Percentiles rank a stretch among this genome's conserved stretches.
These are phyloP conservation scores for Chlorella variabilis DNA, from an alignment of 163 green algal species.

Conservation along the genomic window DNA sequence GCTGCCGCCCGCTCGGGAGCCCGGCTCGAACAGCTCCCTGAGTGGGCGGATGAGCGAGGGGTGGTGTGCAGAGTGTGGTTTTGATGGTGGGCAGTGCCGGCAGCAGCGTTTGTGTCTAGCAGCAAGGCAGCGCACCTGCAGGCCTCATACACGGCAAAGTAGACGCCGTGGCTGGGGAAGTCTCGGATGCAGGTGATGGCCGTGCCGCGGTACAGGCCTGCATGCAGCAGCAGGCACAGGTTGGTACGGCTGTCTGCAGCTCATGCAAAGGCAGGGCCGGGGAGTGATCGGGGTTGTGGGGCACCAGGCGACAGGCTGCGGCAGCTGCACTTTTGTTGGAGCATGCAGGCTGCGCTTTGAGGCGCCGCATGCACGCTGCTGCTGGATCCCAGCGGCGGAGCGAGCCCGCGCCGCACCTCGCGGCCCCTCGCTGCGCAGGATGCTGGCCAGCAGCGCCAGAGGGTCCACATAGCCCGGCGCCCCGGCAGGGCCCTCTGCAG, in stretches of 20 bases:
- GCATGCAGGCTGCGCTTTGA: neutral
- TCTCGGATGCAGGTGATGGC: conserved; percentile 68
- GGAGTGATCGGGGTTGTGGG: too few species aligned
- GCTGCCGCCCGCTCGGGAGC: neutral
- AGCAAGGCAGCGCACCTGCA: neutral
- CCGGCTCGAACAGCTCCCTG: conserved; percentile 14
- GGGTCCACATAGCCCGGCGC: conserved; percentile 62
- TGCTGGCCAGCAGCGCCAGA: conserved; percentile 51
- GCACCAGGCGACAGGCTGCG: too few species aligned
- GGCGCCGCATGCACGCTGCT: too few species aligned
- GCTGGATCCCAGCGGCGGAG: too few species aligned
- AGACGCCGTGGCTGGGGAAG: conserved; percentile 66
- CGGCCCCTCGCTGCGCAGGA: conserved; percentile 61
- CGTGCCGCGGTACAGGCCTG: conserved; percentile 72
- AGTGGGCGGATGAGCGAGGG: neutral
- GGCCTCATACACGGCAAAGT: conserved; percentile 58
- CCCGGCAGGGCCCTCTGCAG: conserved; percentile 66
- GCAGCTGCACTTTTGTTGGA: too few species aligned
- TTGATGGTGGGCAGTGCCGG: neutral
- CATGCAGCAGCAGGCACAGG: neutral
- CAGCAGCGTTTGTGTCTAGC: neutral
- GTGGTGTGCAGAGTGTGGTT: too few species aligned
- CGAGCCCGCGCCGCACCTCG: conserved; percentile 36
- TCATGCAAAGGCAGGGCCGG: too few species aligned
- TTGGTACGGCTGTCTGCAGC: too few species aligned